phyloP scores from a whole-genome alignment of 176 grass and related monocot genomes.

The Elymus sibiricus region DNA sequence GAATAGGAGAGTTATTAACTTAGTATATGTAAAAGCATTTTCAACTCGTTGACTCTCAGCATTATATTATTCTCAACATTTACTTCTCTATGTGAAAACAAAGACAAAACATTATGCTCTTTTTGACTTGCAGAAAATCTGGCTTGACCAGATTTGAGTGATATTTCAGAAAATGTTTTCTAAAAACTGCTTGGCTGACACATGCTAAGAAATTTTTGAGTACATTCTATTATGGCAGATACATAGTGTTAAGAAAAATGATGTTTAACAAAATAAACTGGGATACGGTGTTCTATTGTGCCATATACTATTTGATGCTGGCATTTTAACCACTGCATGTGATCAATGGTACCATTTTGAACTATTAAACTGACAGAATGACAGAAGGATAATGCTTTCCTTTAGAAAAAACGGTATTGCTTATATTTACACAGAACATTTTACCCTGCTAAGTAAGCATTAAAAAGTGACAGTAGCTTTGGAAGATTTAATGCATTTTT shows the following conservation, averaged over 20 bases:
- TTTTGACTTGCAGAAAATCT: not conserved
- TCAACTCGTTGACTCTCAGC: not conserved
- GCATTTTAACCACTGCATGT: not conserved
- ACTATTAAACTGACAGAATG: not conserved
- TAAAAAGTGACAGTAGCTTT: not conserved
- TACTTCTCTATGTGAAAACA: not conserved
- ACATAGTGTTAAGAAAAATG: not conserved
- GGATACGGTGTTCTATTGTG: constrained; percentile 11
- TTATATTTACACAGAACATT: not conserved
- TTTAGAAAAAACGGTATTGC: not conserved
- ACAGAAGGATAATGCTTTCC: not conserved
- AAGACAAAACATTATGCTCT: not conserved
- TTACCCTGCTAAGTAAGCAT: not conserved
- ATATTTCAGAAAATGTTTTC: not conserved
- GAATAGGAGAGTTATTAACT: not conserved
- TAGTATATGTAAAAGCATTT: not conserved
- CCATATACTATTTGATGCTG: not conserved
- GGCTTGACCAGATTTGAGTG: not conserved
- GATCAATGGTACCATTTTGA: not conserved
- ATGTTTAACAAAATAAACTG: not conserved
- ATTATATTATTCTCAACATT: not conserved
- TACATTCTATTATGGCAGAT: not conserved
- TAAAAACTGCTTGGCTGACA: not conserved
- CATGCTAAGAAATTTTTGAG: not conserved
- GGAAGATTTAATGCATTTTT: not conserved